These are phyloP conservation scores for Ganoderma meredithae DNA, from an alignment of 1,284 basidiomycete genomes.

Conservation along the genomic window DNA sequence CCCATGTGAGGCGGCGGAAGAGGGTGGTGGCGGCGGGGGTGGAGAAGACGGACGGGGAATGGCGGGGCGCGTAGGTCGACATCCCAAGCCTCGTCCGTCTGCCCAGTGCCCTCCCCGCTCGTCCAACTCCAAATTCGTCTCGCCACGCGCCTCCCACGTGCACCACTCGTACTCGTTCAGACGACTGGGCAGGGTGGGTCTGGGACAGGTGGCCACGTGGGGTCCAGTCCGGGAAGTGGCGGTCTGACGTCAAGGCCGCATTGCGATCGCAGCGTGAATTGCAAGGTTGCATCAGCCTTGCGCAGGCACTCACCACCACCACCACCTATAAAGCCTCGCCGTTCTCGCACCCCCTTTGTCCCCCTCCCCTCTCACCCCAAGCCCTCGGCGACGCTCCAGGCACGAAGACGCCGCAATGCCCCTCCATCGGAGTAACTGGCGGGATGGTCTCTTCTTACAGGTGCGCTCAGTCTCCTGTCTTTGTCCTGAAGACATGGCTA, in stretches of 20 bases:
- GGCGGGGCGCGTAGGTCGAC: slow-evolving; percentile 67
- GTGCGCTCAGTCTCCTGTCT: slow-evolving; percentile 44
- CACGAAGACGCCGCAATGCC: slow-evolving; percentile 28
- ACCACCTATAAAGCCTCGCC: slow-evolving; percentile 28
- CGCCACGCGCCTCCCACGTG: slow-evolving; percentile 25
- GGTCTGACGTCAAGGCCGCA: slow-evolving; percentile 27
- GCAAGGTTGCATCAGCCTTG: not conserved
- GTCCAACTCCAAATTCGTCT: slow-evolving; percentile 11
- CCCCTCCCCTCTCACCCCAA: slow-evolving; percentile 14
- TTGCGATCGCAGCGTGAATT: not conserved
- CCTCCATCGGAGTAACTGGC: slow-evolving; percentile 55
- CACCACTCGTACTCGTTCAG: not conserved
- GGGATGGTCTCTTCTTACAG: slow-evolving; percentile 83
- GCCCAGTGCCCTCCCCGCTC: slow-evolving; percentile 15
- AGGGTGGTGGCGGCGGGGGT: slow-evolving; percentile 70
- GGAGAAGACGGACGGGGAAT: slow-evolving; percentile 59
- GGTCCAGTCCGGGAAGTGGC: slow-evolving; percentile 1
- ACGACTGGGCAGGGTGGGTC: slow-evolving; percentile 24
- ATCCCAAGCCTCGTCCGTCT: slow-evolving; percentile 43
- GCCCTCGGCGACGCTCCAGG: slow-evolving; percentile 12
- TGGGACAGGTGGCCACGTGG: slow-evolving; percentile 13
- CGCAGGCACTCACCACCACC: not conserved
- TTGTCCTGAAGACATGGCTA: not conserved
- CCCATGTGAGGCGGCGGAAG: slow-evolving; percentile 84
- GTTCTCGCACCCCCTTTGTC: slow-evolving; percentile 14